These are phyloP conservation scores for Borovskyia barvae DNA, from an alignment of 208 protist genomes.

Conservation along the genomic window DNA sequence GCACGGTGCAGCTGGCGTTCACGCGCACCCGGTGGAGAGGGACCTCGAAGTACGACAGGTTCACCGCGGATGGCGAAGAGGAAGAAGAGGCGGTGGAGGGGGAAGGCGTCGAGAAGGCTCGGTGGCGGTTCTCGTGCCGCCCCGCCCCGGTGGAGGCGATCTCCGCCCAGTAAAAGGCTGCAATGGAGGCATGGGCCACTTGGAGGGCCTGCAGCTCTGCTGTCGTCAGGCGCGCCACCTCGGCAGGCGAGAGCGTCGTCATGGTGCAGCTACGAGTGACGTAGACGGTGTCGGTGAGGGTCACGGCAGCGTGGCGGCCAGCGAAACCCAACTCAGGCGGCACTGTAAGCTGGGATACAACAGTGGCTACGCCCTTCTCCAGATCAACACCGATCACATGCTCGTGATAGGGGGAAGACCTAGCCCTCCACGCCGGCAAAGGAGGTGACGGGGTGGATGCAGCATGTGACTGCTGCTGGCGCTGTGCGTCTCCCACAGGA, in stretches of 20 bases:
- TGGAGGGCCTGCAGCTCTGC: slow-evolving; percentile 2
- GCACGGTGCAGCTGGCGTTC: slow-evolving; percentile 28
- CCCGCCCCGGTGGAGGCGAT: too few relatives aligned
- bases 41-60: slow-evolving; percentile 23
- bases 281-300: slow-evolving; percentile 30
- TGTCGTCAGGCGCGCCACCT: slow-evolving; percentile 2
- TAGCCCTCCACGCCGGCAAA: background rate
- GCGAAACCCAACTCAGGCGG: slow-evolving; percentile 19
- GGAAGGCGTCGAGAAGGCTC: background rate
- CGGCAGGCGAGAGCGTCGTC: slow-evolving; percentile 11
- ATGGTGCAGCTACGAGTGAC: slow-evolving; percentile 31
- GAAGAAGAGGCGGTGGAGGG: background rate
- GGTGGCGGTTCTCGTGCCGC: background rate
- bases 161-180: slow-evolving; percentile 20
- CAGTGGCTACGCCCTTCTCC: background rate
- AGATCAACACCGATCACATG: slow-evolving; percentile 17
- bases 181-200: slow-evolving; percentile 11
- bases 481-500: slow-evolving; percentile 5
- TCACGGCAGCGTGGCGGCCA: slow-evolving; percentile 27
- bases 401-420: slow-evolving; percentile 27
- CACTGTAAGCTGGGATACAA: slow-evolving; percentile 10
- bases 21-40: slow-evolving; percentile 20
- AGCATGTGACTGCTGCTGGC: background rate
- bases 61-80: slow-evolving; percentile 2
- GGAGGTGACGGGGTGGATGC: background rate